Base-by-base conservation (phyloP, 1,284 basidiomycete genomes). In the Malassezia nana region DNA sequence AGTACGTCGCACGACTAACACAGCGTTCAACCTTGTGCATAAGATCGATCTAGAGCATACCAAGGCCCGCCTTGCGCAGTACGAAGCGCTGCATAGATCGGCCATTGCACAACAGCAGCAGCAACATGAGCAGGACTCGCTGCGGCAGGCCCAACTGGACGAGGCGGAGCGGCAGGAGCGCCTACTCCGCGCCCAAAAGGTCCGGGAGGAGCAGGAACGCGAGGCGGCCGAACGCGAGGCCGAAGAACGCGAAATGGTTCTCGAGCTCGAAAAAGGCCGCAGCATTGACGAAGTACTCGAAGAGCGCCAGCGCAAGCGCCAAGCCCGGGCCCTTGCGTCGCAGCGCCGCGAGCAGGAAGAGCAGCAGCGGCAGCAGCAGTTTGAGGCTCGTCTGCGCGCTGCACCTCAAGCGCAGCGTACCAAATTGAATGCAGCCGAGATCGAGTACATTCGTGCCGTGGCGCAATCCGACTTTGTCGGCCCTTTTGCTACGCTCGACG, bases 1-100 rank as follows among this genome's bases (percentile, higher is more conserved):
- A 86, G 89, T 88, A 62, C 72, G 84, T 77, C 16, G 4, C 13
- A 43, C 55, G 56, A 41, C 31, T 6, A 28, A 60, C 56, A 30
- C 59, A 89, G 89, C 89, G 0, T 98, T 95, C 79, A 95, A 96
- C 72, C 82, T 98, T 13, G 88, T 98, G 58, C 85, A 98, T 69
- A 85, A 89, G 52, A 81, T 91, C 46, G 85, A 96, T 65, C 74
- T 91, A n/a, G 76, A 81, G 13, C 79, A 83, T 62, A 95, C 90
- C 0, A 89, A 96, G 77, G 82, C 82, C 8, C 83, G 85, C 32
- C 86, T 98, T 50, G 80, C 81, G 1, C 79, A 80, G 46, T 90
- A 88, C 75, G 83, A 85, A 46, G 80, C 79, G 22, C 61, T 64
- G 24, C 65, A 68, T 26, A 60, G 64, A 29, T 56, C 61, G 1